Evolutionary conservation across 2,329 filamentous ascomycete species (phyloP).

Genomic region (Microdochium paspali): DNA sequence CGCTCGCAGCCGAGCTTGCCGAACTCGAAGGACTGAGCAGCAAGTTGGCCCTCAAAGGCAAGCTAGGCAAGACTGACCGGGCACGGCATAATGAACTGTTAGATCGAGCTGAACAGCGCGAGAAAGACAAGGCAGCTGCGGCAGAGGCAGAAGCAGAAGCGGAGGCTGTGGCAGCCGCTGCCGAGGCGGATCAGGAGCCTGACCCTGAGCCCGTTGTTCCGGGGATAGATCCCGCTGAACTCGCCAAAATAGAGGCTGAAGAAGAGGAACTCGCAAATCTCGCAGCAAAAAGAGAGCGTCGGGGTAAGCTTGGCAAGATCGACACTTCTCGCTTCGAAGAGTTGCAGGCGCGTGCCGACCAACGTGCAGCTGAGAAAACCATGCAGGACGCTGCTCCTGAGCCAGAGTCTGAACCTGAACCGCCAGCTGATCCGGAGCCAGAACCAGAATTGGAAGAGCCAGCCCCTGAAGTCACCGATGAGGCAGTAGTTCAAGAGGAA

Average conservation of each 20-base stretch:
- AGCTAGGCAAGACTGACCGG: background rate
- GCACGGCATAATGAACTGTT: background rate
- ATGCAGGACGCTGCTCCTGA: slow-evolving; percentile 5
- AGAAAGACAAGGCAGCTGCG: slow-evolving; percentile 20
- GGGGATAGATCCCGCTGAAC: background rate
- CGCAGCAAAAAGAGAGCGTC: slow-evolving; percentile 39
- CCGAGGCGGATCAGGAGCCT: background rate
- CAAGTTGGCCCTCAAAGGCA: background rate
- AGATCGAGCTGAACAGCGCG: background rate
- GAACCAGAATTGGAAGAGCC: no score
- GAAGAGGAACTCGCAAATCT: slow-evolving; percentile 25
- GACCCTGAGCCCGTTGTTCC: background rate
- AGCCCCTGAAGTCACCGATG: slow-evolving; percentile 1
- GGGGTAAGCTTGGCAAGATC: slow-evolving; percentile 32
- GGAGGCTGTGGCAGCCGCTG: background rate
- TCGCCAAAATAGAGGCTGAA: slow-evolving; percentile 17
- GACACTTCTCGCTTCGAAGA: slow-evolving; percentile 33
- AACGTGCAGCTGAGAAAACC: slow-evolving; percentile 15
- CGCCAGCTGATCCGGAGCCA: background rate
- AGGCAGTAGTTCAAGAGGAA: slow-evolving; percentile 16
- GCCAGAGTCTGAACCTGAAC: background rate
- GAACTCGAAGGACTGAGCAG: background rate
- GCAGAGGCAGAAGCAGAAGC: background rate
- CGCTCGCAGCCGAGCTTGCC: background rate
- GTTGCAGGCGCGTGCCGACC: slow-evolving; percentile 22